phyloP scores from a whole-genome alignment of 306 rosid species.

The Malus fusca region DNA sequence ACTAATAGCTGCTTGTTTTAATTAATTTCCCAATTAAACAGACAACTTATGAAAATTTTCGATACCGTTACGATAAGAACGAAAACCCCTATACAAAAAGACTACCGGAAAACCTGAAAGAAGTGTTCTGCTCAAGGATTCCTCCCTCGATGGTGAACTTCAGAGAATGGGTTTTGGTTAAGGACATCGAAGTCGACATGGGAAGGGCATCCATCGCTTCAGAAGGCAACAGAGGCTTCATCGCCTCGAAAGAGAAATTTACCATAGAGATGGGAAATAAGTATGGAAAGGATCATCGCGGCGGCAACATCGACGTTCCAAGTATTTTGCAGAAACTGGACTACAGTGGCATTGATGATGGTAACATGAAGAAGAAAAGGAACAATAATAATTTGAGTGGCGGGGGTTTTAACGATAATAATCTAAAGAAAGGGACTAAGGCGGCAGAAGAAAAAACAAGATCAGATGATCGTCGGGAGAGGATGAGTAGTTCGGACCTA shows the following conservation, averaged over 20 bases:
- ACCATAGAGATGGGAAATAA: conserved; percentile 46
- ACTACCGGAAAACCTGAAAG: conserved; percentile 44
- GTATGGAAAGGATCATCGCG: conserved; percentile 30
- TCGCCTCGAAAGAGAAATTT: conserved; percentile 46
- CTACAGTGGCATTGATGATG: conserved; percentile 42
- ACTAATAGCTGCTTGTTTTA: conserved; percentile 10
- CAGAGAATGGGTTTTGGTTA: conserved; percentile 42
- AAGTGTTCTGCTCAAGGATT: conserved; percentile 60
- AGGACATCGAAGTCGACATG: conserved; percentile 24
- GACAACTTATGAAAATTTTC: conserved; percentile 93
- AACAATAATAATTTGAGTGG: conserved; percentile 28
- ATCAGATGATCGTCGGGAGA: not conserved
- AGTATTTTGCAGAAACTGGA: conserved; percentile 52
- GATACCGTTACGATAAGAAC: conserved; percentile 83
- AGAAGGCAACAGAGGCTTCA: conserved; percentile 37
- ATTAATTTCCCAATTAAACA: conserved; percentile 5
- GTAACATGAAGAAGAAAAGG: conserved; percentile 27
- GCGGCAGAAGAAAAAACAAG: conserved; percentile 29
- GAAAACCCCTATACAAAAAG: conserved; percentile 66
- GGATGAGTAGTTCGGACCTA: conserved; percentile 14
- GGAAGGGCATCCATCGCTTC: conserved; percentile 30
- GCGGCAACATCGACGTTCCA: conserved; percentile 29
- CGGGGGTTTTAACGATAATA: conserved; percentile 26
- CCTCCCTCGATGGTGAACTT: conserved; percentile 60
- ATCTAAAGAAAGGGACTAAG: conserved; percentile 23